Percentiles rank a stretch among this genome's conserved stretches.
Conservation (phyloP, 2,329 filamentous ascomycete genomes). For the Fusarium sarcochroum region DNA sequence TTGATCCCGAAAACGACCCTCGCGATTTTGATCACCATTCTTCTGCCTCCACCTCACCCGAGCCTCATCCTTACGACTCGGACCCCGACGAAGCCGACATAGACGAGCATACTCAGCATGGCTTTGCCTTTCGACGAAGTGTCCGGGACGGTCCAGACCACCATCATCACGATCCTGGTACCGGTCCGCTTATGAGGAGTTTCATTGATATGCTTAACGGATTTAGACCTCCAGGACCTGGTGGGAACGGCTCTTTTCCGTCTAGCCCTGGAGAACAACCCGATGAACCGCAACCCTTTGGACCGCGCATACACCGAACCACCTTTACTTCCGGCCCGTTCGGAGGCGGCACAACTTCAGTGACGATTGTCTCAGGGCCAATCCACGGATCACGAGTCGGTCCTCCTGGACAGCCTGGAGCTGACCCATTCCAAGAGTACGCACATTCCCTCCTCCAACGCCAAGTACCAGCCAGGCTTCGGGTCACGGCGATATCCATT, state of each 20-base stretch:
- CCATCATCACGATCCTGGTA: constrained; percentile 50
- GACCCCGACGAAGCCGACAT: constrained; percentile 73
- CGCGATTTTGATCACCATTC: constrained; percentile 57
- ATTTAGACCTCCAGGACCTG: constrained; percentile 48
- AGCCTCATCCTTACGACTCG: constrained; percentile 55
- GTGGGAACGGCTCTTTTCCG: constrained; percentile 31
- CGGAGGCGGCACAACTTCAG: constrained; percentile 60
- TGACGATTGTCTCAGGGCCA: constrained; percentile 63
- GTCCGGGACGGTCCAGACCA: constrained; percentile 49
- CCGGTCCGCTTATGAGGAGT: constrained; percentile 57
- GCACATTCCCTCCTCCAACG: constrained; percentile 43
- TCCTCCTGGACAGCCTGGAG: constrained; percentile 36
- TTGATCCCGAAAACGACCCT: constrained; percentile 73
- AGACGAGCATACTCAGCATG: constrained; percentile 64
- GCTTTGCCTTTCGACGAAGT: constrained; percentile 58
- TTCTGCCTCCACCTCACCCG: constrained; percentile 51
- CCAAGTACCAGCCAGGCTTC: constrained; percentile 33
- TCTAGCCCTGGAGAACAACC: constrained; percentile 29
- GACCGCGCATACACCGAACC: constrained; percentile 54
- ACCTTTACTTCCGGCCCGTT: constrained; percentile 56
- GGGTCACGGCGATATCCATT: constrained; percentile 38
- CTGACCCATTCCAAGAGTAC: constrained; percentile 66
- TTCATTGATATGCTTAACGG: constrained; percentile 62
- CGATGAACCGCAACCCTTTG: constrained; percentile 36
- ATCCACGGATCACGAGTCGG: constrained; percentile 37